phyloP scores from a whole-genome alignment of 768 basidiomycete species.

The Cyclocybe cylindracea region DNA sequence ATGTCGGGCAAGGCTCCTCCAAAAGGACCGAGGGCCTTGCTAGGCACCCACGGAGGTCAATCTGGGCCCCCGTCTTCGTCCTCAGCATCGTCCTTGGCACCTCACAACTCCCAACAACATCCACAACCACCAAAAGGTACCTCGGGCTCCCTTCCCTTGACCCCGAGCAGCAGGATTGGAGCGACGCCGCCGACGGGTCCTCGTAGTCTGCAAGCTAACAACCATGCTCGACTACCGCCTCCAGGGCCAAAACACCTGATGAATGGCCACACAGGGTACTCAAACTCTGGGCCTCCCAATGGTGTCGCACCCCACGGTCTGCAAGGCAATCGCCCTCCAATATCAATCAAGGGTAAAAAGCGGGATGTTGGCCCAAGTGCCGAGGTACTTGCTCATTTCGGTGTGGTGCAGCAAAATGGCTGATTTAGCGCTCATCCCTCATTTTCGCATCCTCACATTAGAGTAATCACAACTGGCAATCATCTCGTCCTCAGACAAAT shows the following conservation, averaged over 20 bases:
- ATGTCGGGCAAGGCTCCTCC: conserved; percentile 85
- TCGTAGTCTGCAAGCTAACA: conserved; percentile 52
- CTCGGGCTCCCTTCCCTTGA: conserved; percentile 13
- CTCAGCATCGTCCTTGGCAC: conserved; percentile 33
- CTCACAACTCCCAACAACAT: conserved; percentile 24
- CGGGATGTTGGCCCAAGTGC: conserved; percentile 19
- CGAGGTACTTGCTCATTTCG: conserved; percentile 24
- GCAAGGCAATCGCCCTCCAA: conserved; percentile 31
- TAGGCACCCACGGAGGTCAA: conserved; percentile 33
- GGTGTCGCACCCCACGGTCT: conserved; percentile 24
- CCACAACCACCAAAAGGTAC: conserved; percentile 20
- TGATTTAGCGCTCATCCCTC: conserved; percentile 19
- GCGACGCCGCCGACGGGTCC: conserved; percentile 67
- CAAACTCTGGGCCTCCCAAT: conserved; percentile 20
- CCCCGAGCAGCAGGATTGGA: conserved; percentile 42
- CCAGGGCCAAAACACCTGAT: conserved; percentile 42
- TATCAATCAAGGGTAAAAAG: conserved; percentile 41
- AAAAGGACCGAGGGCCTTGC: conserved; percentile 69
- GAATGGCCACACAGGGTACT: conserved; percentile 35
- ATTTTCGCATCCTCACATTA: conserved; percentile 14
- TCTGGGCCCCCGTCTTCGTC: conserved; percentile 31
- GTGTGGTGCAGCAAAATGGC: conserved; percentile 4
- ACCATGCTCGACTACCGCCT: conserved; percentile 26
- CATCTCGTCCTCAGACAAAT: conserved; percentile 27
- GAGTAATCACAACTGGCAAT: conserved; percentile 26